A percentile compares a stretch with the other conserved stretches of the same genome.
Conservation (phyloP, 2,329 filamentous ascomycete genomes). For the Fusarium liriodendri region DNA sequence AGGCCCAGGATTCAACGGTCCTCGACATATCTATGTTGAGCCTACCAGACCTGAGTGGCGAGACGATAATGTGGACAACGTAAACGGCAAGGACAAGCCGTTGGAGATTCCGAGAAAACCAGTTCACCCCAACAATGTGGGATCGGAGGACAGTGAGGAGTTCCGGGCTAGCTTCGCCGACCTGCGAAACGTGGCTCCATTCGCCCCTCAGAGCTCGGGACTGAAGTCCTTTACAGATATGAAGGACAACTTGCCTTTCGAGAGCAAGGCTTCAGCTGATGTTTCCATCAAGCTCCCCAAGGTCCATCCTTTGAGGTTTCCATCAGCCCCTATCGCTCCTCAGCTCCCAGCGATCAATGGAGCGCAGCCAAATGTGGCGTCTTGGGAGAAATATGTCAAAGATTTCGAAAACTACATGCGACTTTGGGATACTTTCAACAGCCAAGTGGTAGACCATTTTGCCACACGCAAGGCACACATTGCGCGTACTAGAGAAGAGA, state of each 20-base stretch:
- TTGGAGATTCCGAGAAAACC: slow-evolving; percentile 34
- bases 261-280: slow-evolving; percentile 60
- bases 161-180: slow-evolving; percentile 66
- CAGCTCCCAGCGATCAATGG: slow-evolving; percentile 58
- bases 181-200: slow-evolving; percentile 67
- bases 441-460: slow-evolving; percentile 67
- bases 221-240: slow-evolving; percentile 67
- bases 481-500: slow-evolving; percentile 51
- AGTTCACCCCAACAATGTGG: slow-evolving; percentile 52
- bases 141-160: slow-evolving; percentile 68
- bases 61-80: slow-evolving; percentile 56
- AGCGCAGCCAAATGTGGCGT: slow-evolving; percentile 54
- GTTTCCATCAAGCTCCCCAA: slow-evolving; percentile 52
- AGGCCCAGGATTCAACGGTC: slow-evolving; percentile 35
- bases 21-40: slow-evolving; percentile 68
- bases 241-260: slow-evolving; percentile 67
- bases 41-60: slow-evolving; percentile 71
- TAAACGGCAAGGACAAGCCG: slow-evolving; percentile 38
- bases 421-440: slow-evolving; percentile 62
- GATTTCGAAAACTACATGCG: slow-evolving; percentile 66
- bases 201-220: slow-evolving; percentile 59
- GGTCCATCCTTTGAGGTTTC: slow-evolving; percentile 56
- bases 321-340: slow-evolving; percentile 62
- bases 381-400: slow-evolving; percentile 64
- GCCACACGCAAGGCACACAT: slow-evolving; percentile 60